phyloP scores from a whole-genome alignment of 352 stramenopile species.

The Globisporangium orthogonon region DNA sequence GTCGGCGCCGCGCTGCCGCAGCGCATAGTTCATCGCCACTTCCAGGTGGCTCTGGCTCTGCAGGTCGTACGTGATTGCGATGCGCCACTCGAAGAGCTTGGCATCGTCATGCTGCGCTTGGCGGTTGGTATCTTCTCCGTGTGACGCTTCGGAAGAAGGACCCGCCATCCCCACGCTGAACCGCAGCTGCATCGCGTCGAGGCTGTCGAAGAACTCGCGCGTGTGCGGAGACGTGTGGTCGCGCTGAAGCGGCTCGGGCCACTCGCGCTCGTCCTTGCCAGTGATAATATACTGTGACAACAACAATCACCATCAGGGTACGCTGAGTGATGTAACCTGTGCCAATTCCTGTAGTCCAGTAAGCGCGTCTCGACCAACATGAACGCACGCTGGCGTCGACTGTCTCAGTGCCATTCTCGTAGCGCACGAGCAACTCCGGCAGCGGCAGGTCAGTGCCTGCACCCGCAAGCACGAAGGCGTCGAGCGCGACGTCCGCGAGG shows the following conservation, averaged over 20 bases:
- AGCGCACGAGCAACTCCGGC: conserved; percentile 44
- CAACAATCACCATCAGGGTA: background rate
- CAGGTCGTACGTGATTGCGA: conserved; percentile 61
- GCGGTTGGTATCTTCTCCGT: background rate
- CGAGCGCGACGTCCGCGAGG: conserved; percentile 45
- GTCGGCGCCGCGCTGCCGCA: conserved; percentile 15
- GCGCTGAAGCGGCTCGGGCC: conserved; percentile 39
- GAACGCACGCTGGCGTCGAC: conserved; percentile 16
- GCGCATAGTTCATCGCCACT: conserved; percentile 48
- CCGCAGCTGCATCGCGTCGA: conserved; percentile 58
- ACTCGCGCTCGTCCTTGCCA: conserved; percentile 29
- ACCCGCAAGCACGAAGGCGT: conserved; percentile 34
- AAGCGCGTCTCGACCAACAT: too few species aligned
- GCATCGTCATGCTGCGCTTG: conserved; percentile 4
- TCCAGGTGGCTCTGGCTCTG: conserved; percentile 67
- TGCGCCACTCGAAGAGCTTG: conserved; percentile 47
- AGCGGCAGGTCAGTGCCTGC: conserved; percentile 19
- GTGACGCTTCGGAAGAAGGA: conserved; percentile 1
- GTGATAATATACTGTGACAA: conserved; percentile 34
- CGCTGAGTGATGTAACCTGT: too few species aligned
- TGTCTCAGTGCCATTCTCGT: conserved; percentile 19
- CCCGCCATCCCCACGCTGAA: conserved; percentile 44
- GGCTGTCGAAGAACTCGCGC: conserved; percentile 51
- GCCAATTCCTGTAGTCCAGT: too few species aligned
- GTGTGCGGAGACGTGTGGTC: conserved; percentile 24